A percentile compares a stretch with the other conserved stretches of the same genome.
Evolutionary conservation across 1,139 yeast genomes (phyloP).

Genomic region (Blastobotrys capitulatus): DNA sequence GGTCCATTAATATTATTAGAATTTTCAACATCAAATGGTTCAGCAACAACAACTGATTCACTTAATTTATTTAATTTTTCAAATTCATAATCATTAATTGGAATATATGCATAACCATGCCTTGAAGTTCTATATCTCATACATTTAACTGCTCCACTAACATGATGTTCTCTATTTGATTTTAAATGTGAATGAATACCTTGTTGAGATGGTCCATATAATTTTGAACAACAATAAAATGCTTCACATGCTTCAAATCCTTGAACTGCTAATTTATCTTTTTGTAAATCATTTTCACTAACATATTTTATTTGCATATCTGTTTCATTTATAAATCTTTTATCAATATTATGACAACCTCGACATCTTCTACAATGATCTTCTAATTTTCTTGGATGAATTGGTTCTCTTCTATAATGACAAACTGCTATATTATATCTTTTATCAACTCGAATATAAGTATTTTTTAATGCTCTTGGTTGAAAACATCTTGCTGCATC

Average conservation of each 20-base stretch:
- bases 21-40: background rate
- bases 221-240: conserved; percentile 9
- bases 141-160: conserved; percentile 7
- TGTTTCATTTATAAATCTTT: conserved; percentile 3
- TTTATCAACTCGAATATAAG: conserved; percentile 10
- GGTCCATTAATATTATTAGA: background rate
- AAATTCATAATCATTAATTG: conserved; percentile 9
- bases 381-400: conserved; percentile 6
- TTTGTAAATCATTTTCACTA: conserved; percentile 10
- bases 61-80: conserved; percentile 9
- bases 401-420: conserved; percentile 11
- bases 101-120: conserved; percentile 12
- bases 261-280: conserved; percentile 11
- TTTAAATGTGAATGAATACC: conserved; percentile 12
- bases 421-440: conserved; percentile 11
- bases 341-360: conserved; percentile 9
- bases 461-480: conserved; percentile 7
- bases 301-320: conserved; percentile 7
- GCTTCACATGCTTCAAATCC: conserved; percentile 13
- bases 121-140: conserved; percentile 12
- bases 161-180: conserved; percentile 5
- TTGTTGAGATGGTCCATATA: conserved; percentile 10
- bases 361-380: conserved; percentile 10
- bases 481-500: conserved; percentile 8
- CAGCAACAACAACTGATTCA: conserved; percentile 7